Base-by-base conservation (phyloP, 225 moss, liverwort and hornwort genomes). In the Marchantia polymorpha region DNA sequence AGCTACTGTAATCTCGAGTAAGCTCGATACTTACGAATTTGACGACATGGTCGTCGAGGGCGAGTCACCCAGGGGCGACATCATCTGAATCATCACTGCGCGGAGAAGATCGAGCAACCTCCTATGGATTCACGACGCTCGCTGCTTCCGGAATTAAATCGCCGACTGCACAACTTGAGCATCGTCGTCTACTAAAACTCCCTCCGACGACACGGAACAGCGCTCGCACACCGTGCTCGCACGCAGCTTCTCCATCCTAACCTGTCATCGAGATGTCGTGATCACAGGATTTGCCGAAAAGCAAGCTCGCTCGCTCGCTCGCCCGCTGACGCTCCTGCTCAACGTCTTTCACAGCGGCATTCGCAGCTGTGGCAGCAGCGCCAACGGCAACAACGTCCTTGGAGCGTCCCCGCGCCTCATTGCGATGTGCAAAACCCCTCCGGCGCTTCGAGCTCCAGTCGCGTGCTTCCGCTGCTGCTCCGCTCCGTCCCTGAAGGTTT, bases 21-120 rank as follows among this genome's bases (percentile, higher is more conserved):
- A 23, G 1, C 8, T 20, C 20, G 54, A 16, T 79, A 79, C 78
- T 79, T 46, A 79, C 78, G 50, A 52, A 25, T 79, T 55, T 53
- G 78, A 25, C 69, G 78, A 69, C 69, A 70, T 70, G 29, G 39
- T 48, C 11, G 60, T 53, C 60, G 49, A 16, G 53, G 54, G 27
- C 7, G 68, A 53, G 55, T 56, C 53, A 10, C 26, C 68, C 11
- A 68, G 30, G 29, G 53, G 27, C 78, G 78, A 69, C 67, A 68
- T 53, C 67, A 68, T 53, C 58, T 66, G n/a, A 23, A 26, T 77
- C 64, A 77, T 76, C 9, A 19, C 54, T 55, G 26, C 27, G 74
- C 3, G 39, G 39, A 31, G 31, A 75, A 75, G 31, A 29, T 58
- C 30, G 19, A 30, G 12, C n/a, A 56, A 75, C 49, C 64, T 15